Evolutionary conservation across 495 filamentous ascomycete species (phyloP).

Genomic region (Talaromyces wortmannii): DNA sequence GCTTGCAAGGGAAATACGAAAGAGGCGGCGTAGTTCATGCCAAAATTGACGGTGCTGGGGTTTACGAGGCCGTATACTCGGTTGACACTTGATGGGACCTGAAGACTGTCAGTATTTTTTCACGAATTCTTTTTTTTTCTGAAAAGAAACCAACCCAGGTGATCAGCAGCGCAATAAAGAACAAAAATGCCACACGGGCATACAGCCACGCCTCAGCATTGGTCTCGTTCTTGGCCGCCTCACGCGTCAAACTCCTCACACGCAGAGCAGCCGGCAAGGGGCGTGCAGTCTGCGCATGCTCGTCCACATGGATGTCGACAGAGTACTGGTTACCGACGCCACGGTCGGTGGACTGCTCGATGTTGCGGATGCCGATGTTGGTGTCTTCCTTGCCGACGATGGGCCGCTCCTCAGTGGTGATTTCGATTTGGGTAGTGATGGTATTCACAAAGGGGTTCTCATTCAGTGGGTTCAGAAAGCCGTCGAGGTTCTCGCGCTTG

Average conservation of each 20-base stretch:
- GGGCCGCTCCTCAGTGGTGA: slow-evolving; percentile 19
- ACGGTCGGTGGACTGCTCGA: background rate
- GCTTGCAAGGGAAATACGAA: slow-evolving; percentile 69
- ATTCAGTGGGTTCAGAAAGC: slow-evolving; percentile 30
- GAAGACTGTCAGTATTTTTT: background rate
- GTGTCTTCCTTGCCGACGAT: slow-evolving; percentile 4
- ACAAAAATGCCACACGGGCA: slow-evolving; percentile 64
- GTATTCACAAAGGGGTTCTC: slow-evolving; percentile 37
- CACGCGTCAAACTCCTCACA: slow-evolving; percentile 12
- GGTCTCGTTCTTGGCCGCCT: slow-evolving; percentile 10
- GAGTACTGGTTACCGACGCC: background rate
- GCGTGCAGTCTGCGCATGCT: background rate
- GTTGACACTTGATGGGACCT: slow-evolving; percentile 63
- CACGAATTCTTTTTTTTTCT: background rate
- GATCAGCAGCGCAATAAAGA: slow-evolving; percentile 65
- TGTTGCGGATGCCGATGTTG: background rate
- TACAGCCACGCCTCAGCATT: slow-evolving; percentile 54
- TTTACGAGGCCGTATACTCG: slow-evolving; percentile 57
- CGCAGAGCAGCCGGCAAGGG: slow-evolving; percentile 6
- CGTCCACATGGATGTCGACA: background rate
- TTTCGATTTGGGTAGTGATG: slow-evolving; percentile 47
- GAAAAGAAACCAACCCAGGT: slow-evolving; percentile 50
- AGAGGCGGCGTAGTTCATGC: slow-evolving; percentile 56
- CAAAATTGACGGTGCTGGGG: slow-evolving; percentile 33
- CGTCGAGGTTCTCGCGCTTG: slow-evolving; percentile 20